Evolutionary conservation across 2,329 filamentous ascomycete genomes (phyloP), one percentile per base, ranked within the genome.

Genomic region (Chaetomium sp.): DNA sequence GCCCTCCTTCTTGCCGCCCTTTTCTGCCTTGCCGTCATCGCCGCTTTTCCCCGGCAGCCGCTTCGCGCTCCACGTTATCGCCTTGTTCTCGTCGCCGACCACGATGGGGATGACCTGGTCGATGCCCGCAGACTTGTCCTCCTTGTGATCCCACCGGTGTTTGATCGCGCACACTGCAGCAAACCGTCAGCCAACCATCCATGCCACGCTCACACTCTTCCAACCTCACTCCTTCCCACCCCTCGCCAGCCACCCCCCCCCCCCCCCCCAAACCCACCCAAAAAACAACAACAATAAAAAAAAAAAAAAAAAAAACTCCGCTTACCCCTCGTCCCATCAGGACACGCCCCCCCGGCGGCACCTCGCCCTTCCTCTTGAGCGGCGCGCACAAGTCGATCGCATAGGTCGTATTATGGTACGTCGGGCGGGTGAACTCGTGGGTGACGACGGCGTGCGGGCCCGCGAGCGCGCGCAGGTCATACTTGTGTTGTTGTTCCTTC

Each of bases 131-230:
- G 82, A 80, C 27, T 79, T 78, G 5, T 79, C 73, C 38, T 82
- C 77, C 57, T 83, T 76, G 2, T 79, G 72, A 49, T 81, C 78
- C 69, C 87, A 82, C 45, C 81, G 78, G 62, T 86, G 85, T 66
- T 87, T 82, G 72, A 96, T 89, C 10, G 84, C 92, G 78, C 93
- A 97, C 49, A 94, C 91, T 91, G 13, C 4, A 9, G n/a, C n/a
- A n/a, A n/a, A 27, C 6, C 1, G 31, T 57, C n/a, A 33, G 45
- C 27, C 16, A 56, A 13, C 25, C 27, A 31, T n/a, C n/a, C n/a
- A n/a, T n/a, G n/a, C n/a, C n/a, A n/a, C n/a, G n/a, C n/a, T n/a
- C 9, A 12, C 8, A 3, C 31, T 16, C 33, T 10, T 4, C 13
- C 2, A 42, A 19, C 19, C 3, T 4, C 16, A 19, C 13, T 19